These are phyloP conservation scores for Carex parvula DNA, from an alignment of 176 grass and related monocot genomes.

Conservation along the genomic window DNA sequence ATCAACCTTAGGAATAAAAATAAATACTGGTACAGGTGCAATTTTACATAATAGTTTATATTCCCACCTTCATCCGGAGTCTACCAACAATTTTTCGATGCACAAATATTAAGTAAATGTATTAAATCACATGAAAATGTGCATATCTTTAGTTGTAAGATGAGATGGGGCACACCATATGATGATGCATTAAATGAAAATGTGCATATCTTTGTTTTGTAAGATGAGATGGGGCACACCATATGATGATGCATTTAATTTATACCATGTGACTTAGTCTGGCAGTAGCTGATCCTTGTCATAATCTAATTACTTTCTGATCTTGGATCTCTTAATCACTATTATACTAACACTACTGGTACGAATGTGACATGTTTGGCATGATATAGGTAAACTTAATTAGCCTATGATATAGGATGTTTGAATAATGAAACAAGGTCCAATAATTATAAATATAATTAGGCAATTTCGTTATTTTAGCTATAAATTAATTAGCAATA, in stretches of 20 bases:
- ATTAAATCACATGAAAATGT: neutral
- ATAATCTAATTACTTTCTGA: neutral
- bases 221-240: neutral
- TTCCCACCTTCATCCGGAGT: neutral
- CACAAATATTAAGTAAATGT: neutral
- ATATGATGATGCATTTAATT: conserved; percentile 20
- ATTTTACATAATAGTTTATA: conserved; percentile 2
- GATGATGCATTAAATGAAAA: neutral
- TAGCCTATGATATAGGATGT: neutral
- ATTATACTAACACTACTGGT: neutral
- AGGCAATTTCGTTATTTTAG: neutral
- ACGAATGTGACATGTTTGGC: neutral
- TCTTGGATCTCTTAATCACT: conserved; percentile 11
- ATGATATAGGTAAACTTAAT: neutral
- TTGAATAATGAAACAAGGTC: neutral
- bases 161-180: conserved; percentile 2
- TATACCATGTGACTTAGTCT: conserved; percentile 10
- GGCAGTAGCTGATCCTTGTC: conserved; percentile 18
- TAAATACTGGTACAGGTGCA: neutral
- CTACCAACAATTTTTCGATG: neutral
- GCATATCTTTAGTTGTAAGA: neutral
- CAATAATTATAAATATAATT: neutral
- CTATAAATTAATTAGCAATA: neutral
- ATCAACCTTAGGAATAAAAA: neutral
- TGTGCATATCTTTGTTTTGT: neutral